A percentile compares a stretch with the other conserved stretches of the same genome.
These are phyloP conservation scores for Pythium phragmitis DNA, from an alignment of 352 stramenopile species.

Conservation along the genomic window DNA sequence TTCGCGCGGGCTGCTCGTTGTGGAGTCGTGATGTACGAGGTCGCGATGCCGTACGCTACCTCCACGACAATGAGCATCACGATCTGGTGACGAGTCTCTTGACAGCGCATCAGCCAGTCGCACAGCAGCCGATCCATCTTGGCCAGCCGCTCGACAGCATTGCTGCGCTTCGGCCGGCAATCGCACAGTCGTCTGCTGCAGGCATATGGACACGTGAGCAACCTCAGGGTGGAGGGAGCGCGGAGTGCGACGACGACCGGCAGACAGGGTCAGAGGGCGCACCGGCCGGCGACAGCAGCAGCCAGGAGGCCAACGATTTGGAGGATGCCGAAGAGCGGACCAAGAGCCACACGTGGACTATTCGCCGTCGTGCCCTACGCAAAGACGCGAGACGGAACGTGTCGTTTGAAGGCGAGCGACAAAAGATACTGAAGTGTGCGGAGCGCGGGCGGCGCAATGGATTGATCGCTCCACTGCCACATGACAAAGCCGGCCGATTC, in stretches of 20 bases:
- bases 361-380: conserved; percentile 39
- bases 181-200: not conserved
- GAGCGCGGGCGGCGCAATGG: conserved; percentile 49
- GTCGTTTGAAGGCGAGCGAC: conserved; percentile 42
- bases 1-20: conserved; percentile 37
- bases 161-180: not conserved
- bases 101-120: conserved; percentile 11
- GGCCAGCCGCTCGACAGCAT: not conserved
- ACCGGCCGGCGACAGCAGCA: not conserved
- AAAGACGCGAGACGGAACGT: conserved; percentile 25
- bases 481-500: conserved; percentile 28
- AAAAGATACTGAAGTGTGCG: conserved; percentile 35
- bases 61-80: conserved; percentile 44
- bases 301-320: not conserved
- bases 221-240: not conserved
- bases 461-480: conserved; percentile 51
- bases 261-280: not conserved
- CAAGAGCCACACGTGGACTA: conserved; percentile 30
- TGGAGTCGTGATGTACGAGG: conserved; percentile 47
- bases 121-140: not conserved
- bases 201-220: not conserved
- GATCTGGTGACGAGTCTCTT: conserved; percentile 40
- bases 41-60: conserved; percentile 37
- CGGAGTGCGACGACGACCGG: not conserved
- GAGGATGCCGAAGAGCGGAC: not conserved